Evolutionary conservation across 2,329 filamentous ascomycete species (phyloP).

Genomic region (Fusarium drepaniforme): DNA sequence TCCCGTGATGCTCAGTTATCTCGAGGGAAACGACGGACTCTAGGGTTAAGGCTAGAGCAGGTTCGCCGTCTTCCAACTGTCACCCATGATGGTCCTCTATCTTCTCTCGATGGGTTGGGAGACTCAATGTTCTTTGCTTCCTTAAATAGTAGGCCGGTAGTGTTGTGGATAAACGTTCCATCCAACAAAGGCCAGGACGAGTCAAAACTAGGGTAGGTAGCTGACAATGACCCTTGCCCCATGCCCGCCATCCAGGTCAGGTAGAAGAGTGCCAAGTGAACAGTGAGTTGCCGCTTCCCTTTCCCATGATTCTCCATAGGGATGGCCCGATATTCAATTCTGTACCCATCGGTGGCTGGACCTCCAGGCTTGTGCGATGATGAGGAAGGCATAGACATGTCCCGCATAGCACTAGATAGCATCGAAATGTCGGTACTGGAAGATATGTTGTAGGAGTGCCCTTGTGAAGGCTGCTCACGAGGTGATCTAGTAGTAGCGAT

Average conservation of each 20-base stretch:
- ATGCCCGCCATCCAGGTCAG: background rate
- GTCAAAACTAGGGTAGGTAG: background rate
- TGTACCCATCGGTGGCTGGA: no score
- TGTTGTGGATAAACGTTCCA: background rate
- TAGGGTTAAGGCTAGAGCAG: background rate
- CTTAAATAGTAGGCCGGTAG: background rate
- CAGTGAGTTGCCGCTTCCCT: background rate
- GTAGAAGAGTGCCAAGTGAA: background rate
- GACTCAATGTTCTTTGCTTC: background rate
- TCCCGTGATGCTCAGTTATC: background rate
- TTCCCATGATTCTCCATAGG: background rate
- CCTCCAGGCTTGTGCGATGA: background rate
- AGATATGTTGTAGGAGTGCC: background rate
- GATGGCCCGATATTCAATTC: background rate
- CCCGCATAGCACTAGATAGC: background rate
- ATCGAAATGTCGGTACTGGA: background rate
- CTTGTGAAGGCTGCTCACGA: background rate
- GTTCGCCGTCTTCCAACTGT: background rate
- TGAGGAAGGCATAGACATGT: background rate
- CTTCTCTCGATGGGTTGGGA: background rate
- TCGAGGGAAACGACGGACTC: background rate
- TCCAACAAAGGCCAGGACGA: background rate
- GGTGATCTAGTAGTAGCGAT: background rate
- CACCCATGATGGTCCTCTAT: background rate
- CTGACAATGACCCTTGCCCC: background rate